Base-by-base conservation (phyloP, 2,329 filamentous ascomycete genomes). In the Camillea tinctor region DNA sequence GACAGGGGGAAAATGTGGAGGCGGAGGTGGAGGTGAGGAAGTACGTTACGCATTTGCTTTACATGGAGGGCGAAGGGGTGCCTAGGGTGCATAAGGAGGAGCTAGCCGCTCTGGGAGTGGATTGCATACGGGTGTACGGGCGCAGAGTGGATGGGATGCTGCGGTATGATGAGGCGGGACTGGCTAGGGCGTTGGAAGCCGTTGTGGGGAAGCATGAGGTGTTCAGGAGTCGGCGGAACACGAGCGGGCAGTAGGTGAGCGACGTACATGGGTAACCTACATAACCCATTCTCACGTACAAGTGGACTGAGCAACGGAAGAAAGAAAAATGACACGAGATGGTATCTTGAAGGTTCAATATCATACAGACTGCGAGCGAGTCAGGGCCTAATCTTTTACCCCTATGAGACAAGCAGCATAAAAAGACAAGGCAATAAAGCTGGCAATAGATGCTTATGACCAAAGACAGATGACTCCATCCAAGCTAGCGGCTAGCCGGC, bases 11-110 rank as follows among this genome's bases (percentile, higher is more conserved):
- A 57, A 22, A 57, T 1, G 8, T 49, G 50, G 23, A 55, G 52
- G 51, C 17, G 57, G 79, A 1, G 57, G 65, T 69, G 26, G 71
- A 78, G 0, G 83, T 87, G 5, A 90, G 75, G 23, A 79, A 78
- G 2, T 97, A 95, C 69, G 88, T 97, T 3, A 96, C 90, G 6
- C 93, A 97, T 72, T 74, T 97, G 15, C 81, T 97, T 6, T 90
- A 96, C 70, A 76, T 97, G 0, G 90, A 93, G 50, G 88, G 88
- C 0, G 82, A 86, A 0, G 84, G 83, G 0, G 87, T 88, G 21
- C 93, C 93, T 0, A 77, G 73, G 3, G 88, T 97, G 1, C 87
- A 96, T 67, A 86, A 81, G 54, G 82, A 82, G 5, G 82, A 81
- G 57, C 79, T 97, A 50, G 76, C 76, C 2, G 75, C 76, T 19